phyloP scores from a whole-genome alignment of 169 alveolate genomes.

The Babesia divergens region DNA sequence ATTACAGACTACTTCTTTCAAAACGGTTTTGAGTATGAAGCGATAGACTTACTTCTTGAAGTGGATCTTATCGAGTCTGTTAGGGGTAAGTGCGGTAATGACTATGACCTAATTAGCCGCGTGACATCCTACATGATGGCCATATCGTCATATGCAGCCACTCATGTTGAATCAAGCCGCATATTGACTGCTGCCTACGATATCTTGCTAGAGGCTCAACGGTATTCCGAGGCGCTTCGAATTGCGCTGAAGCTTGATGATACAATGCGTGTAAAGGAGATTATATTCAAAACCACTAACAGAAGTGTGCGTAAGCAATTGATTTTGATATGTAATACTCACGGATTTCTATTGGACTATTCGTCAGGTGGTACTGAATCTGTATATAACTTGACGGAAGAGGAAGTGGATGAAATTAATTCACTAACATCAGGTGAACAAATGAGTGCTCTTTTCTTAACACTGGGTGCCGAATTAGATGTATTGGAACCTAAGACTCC shows the following conservation, averaged over 20 bases:
- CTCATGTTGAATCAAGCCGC: slow-evolving; percentile 19
- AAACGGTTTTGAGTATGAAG: slow-evolving; percentile 59
- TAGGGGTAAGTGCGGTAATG: slow-evolving; percentile 36
- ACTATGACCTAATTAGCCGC: slow-evolving; percentile 52
- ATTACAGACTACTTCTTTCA: slow-evolving; percentile 49
- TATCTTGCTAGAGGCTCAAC: slow-evolving; percentile 12
- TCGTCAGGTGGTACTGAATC: slow-evolving; percentile 55
- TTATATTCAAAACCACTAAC: slow-evolving; percentile 24
- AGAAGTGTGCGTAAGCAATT: slow-evolving; percentile 34
- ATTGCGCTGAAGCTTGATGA: slow-evolving; percentile 55
- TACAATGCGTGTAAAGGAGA: slow-evolving; percentile 13
- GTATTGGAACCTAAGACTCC: slow-evolving; percentile 95
- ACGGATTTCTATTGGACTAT: slow-evolving; percentile 42
- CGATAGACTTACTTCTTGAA: slow-evolving; percentile 55
- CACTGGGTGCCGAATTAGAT: slow-evolving; percentile 90
- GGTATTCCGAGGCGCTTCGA: slow-evolving; percentile 50
- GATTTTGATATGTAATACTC: slow-evolving; percentile 34
- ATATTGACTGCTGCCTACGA: slow-evolving; percentile 43
- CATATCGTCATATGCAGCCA: slow-evolving; percentile 52
- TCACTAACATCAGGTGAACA: slow-evolving; percentile 84
- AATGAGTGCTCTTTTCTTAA: slow-evolving; percentile 80
- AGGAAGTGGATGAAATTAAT: slow-evolving; percentile 56
- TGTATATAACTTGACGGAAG: slow-evolving; percentile 14
- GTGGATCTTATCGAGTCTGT: slow-evolving; percentile 58
- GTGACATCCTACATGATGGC: slow-evolving; percentile 38